Evolutionary conservation across 176 grass and related monocot species (phyloP).

Genomic region (Oryza meridionalis): DNA sequence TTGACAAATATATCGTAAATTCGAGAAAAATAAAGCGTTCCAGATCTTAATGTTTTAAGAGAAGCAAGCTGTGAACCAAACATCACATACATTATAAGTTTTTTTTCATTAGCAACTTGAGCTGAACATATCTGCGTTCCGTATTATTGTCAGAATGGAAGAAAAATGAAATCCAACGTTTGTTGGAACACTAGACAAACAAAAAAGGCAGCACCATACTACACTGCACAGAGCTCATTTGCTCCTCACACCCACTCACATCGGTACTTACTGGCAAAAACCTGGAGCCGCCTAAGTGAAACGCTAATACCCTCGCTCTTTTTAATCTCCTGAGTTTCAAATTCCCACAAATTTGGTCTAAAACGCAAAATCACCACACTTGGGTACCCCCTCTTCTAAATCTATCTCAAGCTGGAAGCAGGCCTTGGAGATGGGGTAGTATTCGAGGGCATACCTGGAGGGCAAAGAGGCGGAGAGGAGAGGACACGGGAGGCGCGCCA

Average conservation of each 20-base stretch:
- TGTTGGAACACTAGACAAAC: not conserved
- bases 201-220: not conserved
- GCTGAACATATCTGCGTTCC: not conserved
- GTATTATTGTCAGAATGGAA: not conserved
- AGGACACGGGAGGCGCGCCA: not conserved
- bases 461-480: not conserved
- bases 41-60: not conserved
- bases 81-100: not conserved
- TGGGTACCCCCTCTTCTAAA: not conserved
- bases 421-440: not conserved
- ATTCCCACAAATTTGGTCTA: not conserved
- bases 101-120: not conserved
- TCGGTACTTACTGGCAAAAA: not conserved
- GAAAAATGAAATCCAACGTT: not conserved
- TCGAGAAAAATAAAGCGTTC: not conserved
- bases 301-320: too few species aligned
- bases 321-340: too few species aligned
- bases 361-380: not conserved
- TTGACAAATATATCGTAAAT: not conserved
- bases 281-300: not conserved
- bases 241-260: not conserved
- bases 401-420: not conserved
- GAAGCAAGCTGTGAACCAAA: not conserved
- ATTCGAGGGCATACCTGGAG: slow-evolving; percentile 28
- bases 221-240: not conserved